Evolutionary conservation across 2,329 filamentous ascomycete species (phyloP), one percentile per base, ranked within the genome.

Genomic region (Colletotrichum ledebouriae): DNA sequence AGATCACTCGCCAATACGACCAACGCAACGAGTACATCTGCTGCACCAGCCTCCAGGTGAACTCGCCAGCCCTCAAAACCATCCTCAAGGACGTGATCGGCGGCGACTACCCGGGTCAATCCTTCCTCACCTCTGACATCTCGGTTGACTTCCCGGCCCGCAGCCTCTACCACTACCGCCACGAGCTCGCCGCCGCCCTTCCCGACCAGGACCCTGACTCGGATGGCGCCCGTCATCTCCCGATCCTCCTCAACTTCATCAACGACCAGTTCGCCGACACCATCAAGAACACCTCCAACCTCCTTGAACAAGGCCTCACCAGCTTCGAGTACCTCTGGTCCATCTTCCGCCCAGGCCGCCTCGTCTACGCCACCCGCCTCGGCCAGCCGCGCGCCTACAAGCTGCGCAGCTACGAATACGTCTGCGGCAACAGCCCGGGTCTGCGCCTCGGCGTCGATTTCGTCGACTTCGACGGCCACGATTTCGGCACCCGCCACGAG

Each of bases 291-390:
- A 83, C 81, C 33, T 77, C 83, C 41, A 86, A 89, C 65, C 83
- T 86, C 55, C 78, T 86, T 69, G 75, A 78, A 68, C 86, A 88
- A 66, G 80, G 82, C 0, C 85, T 87, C 42, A 83, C 88, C 57
- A 83, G 83, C 0, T 87, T 83, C 62, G 79, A 83, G 13, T 81
- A 87, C 59, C 77, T 83, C n/a, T 87, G 84, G 85, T 82, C 83
- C 12, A 80, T 87, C 25, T 85, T 87, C 72, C 79, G 80, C 46
- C 85, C 85, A 0, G 83, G 82, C 0, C 77, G 75, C 42, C 77
- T 77, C 2, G 73, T 86, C 3, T 80, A 80, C 58, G 78, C 79
- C 1, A 73, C 75, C 13, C 76, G 79, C 58, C 77, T 79, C 59
- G 81, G 79, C 15, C 79, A 78, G 44, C 75, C 78, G n/a, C 78